Base-by-base conservation (phyloP, 306 rosid species). In the Pueraria montana region DNA sequence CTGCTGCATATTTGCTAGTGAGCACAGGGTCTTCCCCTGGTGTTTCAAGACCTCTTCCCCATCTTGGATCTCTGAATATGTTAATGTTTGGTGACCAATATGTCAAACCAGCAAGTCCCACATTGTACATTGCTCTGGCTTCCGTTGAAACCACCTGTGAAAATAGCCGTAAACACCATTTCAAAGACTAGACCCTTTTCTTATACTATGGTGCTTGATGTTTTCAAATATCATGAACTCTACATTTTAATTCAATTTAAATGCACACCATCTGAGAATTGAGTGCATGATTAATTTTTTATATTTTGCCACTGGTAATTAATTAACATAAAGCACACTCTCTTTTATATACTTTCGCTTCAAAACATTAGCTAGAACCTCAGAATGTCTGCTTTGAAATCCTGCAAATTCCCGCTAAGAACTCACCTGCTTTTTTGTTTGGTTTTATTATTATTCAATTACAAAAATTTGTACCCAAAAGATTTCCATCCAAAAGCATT, bases 31-130 rank as follows among this genome's bases (percentile, higher is more conserved):
- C 99, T 75, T 96, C 99, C 9, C 99, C 99, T 0, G 99, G 97
- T 14, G 99, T 96, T 62, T 96, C 99, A 26, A 88, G 94, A n/a
- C 98, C 97, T 86, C 99, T 88, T 58, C 99, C 99, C 99, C 98
- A 96, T 78, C 99, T 91, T 62, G 99, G 99, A 86, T 96, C 99
- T 38, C 99, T 82, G 64, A 94, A 94, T 42, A 96, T 96, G 97
- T 96, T 96, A 5, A 96, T 84, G 69, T 91, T 96, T n/a, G 99
- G 99, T 0, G 99, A 94, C 99, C 99, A 96, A 83, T 20, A 96
- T 70, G 91, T 91, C 72, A 91, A 85, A 9, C 91, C 92, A 14
- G 86, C 87, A 26, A 83, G 72, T 11, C 94, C 91, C 12, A 89
- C 70, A 53, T 89, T 91, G 87, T 86, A 32, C 89, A 91, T 91